Base-by-base conservation (phyloP, 2,329 filamentous ascomycete species). In the Dactylellina haptotyla region DNA sequence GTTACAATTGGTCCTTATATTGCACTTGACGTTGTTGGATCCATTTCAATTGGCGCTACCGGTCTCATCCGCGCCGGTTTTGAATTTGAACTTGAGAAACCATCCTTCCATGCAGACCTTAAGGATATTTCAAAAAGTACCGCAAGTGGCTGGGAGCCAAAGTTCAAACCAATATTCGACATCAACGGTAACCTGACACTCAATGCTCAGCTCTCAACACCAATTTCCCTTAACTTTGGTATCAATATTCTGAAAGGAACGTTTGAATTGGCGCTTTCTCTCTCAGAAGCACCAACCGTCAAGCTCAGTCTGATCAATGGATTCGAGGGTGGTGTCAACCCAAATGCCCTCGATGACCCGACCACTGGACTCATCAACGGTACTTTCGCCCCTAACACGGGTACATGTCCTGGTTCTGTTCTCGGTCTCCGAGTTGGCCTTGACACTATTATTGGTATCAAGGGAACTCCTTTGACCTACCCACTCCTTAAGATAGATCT, bases 161-260 rank as follows among this genome's bases (percentile, higher is more conserved):
- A 74, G 14, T 66, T 74, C 41, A 74, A 48, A 18, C 69, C 69
- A 10, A 62, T 74, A 3, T 62, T 74, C 12, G 62, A 62, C 0
- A 34, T 74, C 5, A 56, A 74, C 14, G 69, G 69, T 16, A 74
- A 74, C 41, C 14, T 74, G 41, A 66, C 69, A n/a, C 9, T 74
- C 1, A 74, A 45, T 20, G 63, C 61, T 9, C 30, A 61, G 25
- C 39, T 74, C 1, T 48, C 51, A 57, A 66, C 63, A 2, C 69
- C 69, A 3, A 48, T 74, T 8, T 66, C 61, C n/a, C 30, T 74
- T 1, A 74, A 74, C 25, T 74, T 74, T n/a, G 69, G 69, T n/a
- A 74, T 74, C 12, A 62, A 67, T 37, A 65, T 74, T 2, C 18
- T 74, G 32, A 74, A 74, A 16, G 69, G 69, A 10, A 51, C 26